These are phyloP conservation scores for Sclerotinia subarctica DNA, from an alignment of 2,329 filamentous ascomycete species.

Conservation along the genomic window DNA sequence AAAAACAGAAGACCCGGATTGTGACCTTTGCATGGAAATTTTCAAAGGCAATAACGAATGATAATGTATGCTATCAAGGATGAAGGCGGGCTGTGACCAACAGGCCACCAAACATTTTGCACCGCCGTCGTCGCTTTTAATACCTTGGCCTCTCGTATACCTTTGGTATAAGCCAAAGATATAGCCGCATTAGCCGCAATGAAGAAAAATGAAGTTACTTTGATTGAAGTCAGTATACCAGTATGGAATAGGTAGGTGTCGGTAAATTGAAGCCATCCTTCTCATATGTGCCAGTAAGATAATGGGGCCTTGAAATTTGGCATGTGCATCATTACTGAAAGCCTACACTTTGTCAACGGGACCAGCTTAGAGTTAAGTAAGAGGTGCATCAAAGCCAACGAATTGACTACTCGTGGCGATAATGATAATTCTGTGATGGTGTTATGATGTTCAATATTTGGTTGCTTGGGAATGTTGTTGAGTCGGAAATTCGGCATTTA, in stretches of 20 bases:
- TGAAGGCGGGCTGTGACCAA: not conserved
- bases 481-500: not conserved
- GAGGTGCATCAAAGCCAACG: not conserved
- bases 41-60: constrained; percentile 4
- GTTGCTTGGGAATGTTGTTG: not conserved
- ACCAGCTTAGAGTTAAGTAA: too few relatives aligned
- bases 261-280: not conserved
- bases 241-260: not conserved
- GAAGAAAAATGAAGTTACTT: not conserved
- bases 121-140: not conserved
- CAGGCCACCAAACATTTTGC: not conserved
- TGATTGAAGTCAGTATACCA: not conserved
- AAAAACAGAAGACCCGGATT: not conserved
- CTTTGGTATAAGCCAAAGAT: not conserved
- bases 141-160: not conserved
- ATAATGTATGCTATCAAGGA: not conserved
- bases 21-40: not conserved
- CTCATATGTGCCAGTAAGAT: not conserved
- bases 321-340: too few relatives aligned
- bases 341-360: too few relatives aligned
- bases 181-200: not conserved
- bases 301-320: not conserved
- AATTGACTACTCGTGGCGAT: not conserved
- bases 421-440: not conserved
- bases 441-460: not conserved